Conservation (phyloP, 352 stramenopile genomes). For the Phytophthora quininea region DNA sequence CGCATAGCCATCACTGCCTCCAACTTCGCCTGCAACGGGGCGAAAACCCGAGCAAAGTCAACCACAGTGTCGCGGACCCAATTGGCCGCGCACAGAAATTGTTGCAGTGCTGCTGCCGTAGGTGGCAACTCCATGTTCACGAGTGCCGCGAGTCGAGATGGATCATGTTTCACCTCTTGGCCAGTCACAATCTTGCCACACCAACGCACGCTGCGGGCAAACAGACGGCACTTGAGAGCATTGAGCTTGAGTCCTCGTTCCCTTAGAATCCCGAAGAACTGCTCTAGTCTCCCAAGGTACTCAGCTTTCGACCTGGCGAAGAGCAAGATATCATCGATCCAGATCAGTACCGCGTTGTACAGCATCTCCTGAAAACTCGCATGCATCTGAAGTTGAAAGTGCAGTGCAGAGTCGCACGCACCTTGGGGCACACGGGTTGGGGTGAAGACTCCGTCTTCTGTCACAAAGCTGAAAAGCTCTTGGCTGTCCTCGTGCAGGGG, state of each 20-base stretch:
- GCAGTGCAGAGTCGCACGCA: not conserved
- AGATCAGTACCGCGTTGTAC: conserved; percentile 22
- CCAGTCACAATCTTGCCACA: conserved; percentile 22
- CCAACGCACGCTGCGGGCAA: conserved; percentile 18
- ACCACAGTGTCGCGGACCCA: conserved; percentile 32
- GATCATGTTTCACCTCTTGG: conserved; percentile 12
- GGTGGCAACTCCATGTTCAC: conserved; percentile 3
- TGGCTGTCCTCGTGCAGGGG: conserved; percentile 2
- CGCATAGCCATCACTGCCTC: not conserved
- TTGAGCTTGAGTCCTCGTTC: conserved; percentile 20
- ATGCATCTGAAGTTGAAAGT: conserved; percentile 27
- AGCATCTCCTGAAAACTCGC: not conserved
- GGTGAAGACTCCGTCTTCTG: conserved; percentile 20
- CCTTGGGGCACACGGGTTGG: conserved; percentile 11
- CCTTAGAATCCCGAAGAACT: conserved; percentile 12
- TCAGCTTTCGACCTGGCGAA: conserved; percentile 5
- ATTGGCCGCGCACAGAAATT: conserved; percentile 28
- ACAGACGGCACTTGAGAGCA: conserved; percentile 22
- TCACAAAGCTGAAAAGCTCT: conserved; percentile 24
- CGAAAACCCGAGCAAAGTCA: conserved; percentile 10
- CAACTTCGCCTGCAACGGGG: conserved; percentile 21
- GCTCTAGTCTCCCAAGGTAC: conserved; percentile 9
- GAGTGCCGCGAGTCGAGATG: conserved; percentile 6
- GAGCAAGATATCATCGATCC: conserved; percentile 32
- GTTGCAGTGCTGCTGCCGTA: conserved; percentile 18